Percentiles rank a stretch among this genome's conserved stretches.
phyloP scores from a whole-genome alignment of 306 rosid genomes.

The Spatholobus suberectus region DNA sequence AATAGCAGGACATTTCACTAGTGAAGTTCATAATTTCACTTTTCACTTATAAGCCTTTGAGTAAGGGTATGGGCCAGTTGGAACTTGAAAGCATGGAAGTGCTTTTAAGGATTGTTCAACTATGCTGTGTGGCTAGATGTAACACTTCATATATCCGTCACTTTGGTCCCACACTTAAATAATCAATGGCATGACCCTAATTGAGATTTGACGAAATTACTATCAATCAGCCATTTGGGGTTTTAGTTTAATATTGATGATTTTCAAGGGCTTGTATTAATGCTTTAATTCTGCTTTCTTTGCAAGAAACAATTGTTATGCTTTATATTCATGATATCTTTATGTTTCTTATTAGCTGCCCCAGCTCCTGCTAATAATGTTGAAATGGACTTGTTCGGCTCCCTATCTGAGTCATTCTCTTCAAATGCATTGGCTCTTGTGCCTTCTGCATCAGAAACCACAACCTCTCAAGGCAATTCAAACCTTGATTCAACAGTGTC shows the following conservation, averaged over 20 bases:
- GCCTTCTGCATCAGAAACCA: constrained; percentile 54
- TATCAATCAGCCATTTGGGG: background rate
- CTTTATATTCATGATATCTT: constrained; percentile 32
- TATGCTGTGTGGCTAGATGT: background rate
- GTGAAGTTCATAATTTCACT: background rate
- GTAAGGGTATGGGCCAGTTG: background rate
- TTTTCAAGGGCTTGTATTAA: background rate
- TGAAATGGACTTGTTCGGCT: constrained; percentile 71
- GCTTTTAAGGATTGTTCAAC: constrained; percentile 4
- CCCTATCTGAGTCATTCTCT: constrained; percentile 66
- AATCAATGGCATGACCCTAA: background rate
- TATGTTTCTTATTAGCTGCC: constrained; percentile 58
- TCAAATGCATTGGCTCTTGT: constrained; percentile 68
- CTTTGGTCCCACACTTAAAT: background rate
- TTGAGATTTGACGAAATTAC: constrained; percentile 13
- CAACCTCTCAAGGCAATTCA: constrained; percentile 51
- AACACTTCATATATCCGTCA: background rate
- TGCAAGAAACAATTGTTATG: constrained; percentile 12
- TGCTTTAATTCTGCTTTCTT: background rate
- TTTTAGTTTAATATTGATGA: constrained; percentile 29
- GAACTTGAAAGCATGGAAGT: background rate
- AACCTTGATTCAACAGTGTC: constrained; percentile 46
- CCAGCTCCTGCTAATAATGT: constrained; percentile 52
- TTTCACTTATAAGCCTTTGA: background rate
- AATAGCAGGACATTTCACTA: background rate